phyloP scores from a whole-genome alignment of 768 basidiomycete species.

The Stropharia rugosoannulata region DNA sequence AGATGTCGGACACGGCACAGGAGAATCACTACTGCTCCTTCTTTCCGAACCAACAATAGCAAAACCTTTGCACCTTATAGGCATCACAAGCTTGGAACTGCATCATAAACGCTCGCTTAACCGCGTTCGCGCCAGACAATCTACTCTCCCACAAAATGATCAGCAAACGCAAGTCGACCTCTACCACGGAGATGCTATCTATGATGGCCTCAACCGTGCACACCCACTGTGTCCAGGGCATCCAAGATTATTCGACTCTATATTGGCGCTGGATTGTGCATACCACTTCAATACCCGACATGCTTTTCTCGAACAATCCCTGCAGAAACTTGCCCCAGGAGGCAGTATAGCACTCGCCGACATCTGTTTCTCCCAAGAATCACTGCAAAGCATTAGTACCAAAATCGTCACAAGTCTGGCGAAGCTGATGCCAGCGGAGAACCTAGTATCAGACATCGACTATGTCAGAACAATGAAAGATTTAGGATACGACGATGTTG shows the following conservation, averaged over 20 bases:
- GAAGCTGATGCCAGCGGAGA: constrained; percentile 45
- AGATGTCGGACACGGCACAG: constrained; percentile 73
- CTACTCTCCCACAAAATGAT: constrained; percentile 5
- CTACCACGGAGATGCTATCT: constrained; percentile 53
- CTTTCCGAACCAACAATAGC: constrained; percentile 44
- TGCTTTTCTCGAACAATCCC: constrained; percentile 51
- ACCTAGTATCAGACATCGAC: constrained; percentile 43
- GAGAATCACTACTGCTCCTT: constrained; percentile 62
- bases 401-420: constrained; percentile 31
- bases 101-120: constrained; percentile 48
- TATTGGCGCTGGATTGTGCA: constrained; percentile 67
- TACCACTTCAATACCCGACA: constrained; percentile 62
- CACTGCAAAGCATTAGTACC: constrained; percentile 22
- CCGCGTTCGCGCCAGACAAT: constrained; percentile 34
- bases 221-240: constrained; percentile 47
- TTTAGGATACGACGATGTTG: constrained; percentile 53
- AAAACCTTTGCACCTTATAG: constrained; percentile 46
- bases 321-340: constrained; percentile 42
- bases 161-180: constrained; percentile 34
- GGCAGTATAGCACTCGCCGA: constrained; percentile 62
- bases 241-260: constrained; percentile 37
- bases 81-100: constrained; percentile 52
- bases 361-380: constrained; percentile 45
- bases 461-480: constrained; percentile 43
- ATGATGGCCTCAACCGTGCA: constrained; percentile 14